Evolutionary conservation across 257 asterid genomes (phyloP).

Genomic region (Solanum stenotomum): DNA sequence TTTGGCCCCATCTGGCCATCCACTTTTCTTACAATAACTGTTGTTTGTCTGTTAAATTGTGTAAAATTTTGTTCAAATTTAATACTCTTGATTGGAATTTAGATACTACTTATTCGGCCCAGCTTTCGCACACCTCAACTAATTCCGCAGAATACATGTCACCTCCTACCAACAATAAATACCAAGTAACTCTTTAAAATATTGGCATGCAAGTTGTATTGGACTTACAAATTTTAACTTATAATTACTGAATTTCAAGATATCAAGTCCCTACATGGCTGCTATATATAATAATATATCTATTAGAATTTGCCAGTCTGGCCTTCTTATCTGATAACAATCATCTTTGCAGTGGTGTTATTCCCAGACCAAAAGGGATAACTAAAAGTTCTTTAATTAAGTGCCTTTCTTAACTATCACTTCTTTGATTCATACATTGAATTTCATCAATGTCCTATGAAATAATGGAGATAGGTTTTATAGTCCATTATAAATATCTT

Average conservation of each 20-base stretch:
- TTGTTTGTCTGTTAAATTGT: not conserved
- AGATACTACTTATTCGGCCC: not conserved
- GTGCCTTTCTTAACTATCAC: conserved; percentile 11
- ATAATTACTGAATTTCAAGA: not conserved
- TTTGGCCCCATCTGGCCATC: not conserved
- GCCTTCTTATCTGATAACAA: conserved; percentile 14
- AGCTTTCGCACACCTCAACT: accelerated
- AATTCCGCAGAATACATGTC: accelerated
- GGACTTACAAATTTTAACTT: not conserved
- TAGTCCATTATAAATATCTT: not conserved
- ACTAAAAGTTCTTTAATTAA: not conserved
- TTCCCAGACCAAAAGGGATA: not conserved
- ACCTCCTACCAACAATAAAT: too few relatives aligned
- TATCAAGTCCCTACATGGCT: not conserved
- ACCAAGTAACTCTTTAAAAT: too few relatives aligned
- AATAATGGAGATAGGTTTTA: not conserved
- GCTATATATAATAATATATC: not conserved
- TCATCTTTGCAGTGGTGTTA: conserved; percentile 5
- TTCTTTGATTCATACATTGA: not conserved
- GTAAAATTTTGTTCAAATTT: not conserved
- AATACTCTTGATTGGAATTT: too few relatives aligned
- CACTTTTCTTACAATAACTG: not conserved
- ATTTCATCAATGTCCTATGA: not conserved
- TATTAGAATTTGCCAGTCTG: conserved; percentile 18
- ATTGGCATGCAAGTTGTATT: not conserved